These are phyloP conservation scores for Talaromyces liani DNA, from an alignment of 495 filamentous ascomycete species.

Conservation along the genomic window DNA sequence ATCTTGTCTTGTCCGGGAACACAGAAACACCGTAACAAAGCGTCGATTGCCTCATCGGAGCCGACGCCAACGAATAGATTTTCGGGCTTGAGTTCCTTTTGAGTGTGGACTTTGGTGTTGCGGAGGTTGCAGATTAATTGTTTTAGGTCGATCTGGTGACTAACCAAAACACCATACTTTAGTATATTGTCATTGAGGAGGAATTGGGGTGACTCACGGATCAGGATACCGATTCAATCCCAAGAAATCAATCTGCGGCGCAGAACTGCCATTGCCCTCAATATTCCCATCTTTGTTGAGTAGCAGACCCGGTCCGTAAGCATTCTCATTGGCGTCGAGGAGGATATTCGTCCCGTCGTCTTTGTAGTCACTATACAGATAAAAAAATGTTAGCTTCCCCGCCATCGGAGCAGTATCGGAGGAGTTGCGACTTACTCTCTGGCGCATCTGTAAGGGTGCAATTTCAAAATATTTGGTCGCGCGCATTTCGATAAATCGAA, in stretches of 20 bases:
- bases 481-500: conserved; percentile 79
- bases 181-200: neutral
- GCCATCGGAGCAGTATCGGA: conserved; percentile 10
- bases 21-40: conserved; percentile 87
- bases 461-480: conserved; percentile 70
- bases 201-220: conserved; percentile 46
- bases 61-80: conserved; percentile 94
- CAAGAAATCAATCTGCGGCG: conserved; percentile 56
- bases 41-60: conserved; percentile 93
- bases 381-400: conserved; percentile 18
- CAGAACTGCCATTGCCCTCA: conserved; percentile 22
- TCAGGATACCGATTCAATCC: conserved; percentile 93
- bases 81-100: conserved; percentile 63
- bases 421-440: conserved; percentile 56
- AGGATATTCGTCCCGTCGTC: conserved; percentile 95
- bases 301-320: conserved; percentile 71
- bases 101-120: conserved; percentile 75
- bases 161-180: conserved; percentile 14
- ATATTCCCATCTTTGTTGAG: conserved; percentile 40
- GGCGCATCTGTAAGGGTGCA: conserved; percentile 80
- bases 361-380: conserved; percentile 79
- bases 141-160: conserved; percentile 81
- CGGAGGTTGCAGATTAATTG: conserved; percentile 79
- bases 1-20: conserved; percentile 79
- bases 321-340: conserved; percentile 97